These are phyloP conservation scores for Neofusicoccum sp. DNA, from an alignment of 2,329 filamentous ascomycete species.

Conservation along the genomic window DNA sequence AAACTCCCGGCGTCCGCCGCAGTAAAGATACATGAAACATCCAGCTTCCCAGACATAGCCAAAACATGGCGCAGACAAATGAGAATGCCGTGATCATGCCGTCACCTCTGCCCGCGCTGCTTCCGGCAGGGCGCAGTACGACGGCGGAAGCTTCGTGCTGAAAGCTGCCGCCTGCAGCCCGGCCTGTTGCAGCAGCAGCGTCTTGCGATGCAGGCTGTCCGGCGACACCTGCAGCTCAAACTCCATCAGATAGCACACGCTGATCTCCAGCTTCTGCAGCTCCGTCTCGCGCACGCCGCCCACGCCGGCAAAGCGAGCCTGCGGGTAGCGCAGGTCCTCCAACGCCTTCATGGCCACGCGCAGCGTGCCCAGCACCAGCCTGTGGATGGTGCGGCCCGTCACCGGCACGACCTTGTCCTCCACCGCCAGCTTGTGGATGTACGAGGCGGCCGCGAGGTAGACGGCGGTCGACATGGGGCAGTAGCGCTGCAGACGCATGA, in stretches of 20 bases:
- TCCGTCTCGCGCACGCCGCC: conserved; percentile 84
- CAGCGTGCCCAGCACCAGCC: conserved; percentile 79
- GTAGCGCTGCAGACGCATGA: conserved; percentile 82
- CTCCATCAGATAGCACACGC: conserved; percentile 53
- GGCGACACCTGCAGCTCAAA: conserved; percentile 44
- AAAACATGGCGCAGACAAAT: background rate
- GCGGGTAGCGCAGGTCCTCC: conserved; percentile 89
- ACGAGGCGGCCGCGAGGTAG: conserved; percentile 85
- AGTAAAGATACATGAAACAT: background rate
- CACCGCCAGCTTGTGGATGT: conserved; percentile 80
- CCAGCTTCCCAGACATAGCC: background rate
- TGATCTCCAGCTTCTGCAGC: conserved; percentile 83
- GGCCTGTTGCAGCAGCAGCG: conserved; percentile 38
- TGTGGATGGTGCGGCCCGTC: conserved; percentile 82
- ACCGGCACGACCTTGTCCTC: conserved; percentile 76
- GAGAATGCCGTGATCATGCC: conserved; percentile 3
- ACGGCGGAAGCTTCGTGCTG: conserved; percentile 35
- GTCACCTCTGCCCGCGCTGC: conserved; percentile 16
- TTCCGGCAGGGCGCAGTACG: conserved; percentile 34
- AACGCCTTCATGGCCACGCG: conserved; percentile 91
- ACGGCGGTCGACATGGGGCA: conserved; percentile 94
- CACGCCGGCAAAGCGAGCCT: conserved; percentile 80
- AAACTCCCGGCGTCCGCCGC: conserved; percentile 3
- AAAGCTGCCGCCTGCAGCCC: conserved; percentile 42
- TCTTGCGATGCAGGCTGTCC: conserved; percentile 38